Evolutionary conservation across 2,329 filamentous ascomycete species (phyloP).

Genomic region (Curvularia eragrostidis): DNA sequence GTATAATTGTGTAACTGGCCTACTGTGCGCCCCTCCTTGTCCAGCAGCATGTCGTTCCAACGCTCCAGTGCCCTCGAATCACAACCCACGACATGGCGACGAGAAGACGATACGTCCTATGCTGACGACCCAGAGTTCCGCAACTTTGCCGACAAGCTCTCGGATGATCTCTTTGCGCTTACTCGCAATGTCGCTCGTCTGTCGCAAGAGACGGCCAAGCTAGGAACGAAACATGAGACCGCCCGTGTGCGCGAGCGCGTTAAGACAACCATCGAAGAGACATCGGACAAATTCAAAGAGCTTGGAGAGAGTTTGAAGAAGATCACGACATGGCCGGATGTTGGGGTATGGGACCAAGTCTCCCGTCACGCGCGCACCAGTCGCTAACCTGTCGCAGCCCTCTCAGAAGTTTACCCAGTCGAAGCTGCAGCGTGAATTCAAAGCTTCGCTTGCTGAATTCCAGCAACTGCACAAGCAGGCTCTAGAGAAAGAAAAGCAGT

Average conservation of each 20-base stretch:
- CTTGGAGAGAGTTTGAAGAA: constrained; percentile 94
- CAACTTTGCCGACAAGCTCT: constrained; percentile 79
- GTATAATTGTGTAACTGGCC: too few relatives aligned
- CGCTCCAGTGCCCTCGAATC: constrained; percentile 84
- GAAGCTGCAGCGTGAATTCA: constrained; percentile 93
- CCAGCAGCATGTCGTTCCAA: constrained; percentile 81
- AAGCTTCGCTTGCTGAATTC: constrained; percentile 86
- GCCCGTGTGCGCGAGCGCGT: constrained; percentile 90
- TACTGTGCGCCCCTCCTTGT: constrained; percentile 1
- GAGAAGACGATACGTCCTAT: constrained; percentile 76
- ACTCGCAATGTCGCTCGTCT: constrained; percentile 87
- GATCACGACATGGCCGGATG: constrained; percentile 72
- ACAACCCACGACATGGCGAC: constrained; percentile 71
- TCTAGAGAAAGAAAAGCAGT: constrained; percentile 90
- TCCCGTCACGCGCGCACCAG: neutral
- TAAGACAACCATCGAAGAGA: constrained; percentile 85
- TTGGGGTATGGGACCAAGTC: constrained; percentile 71
- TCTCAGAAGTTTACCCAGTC: constrained; percentile 96
- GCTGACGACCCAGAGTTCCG: constrained; percentile 93
- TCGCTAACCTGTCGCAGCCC: constrained; percentile 63
- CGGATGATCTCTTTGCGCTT: constrained; percentile 86
- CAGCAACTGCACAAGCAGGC: constrained; percentile 88
- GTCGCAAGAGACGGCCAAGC: constrained; percentile 79
- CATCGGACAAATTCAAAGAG: constrained; percentile 84
- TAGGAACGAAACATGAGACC: constrained; percentile 91